Evolutionary conservation across 2,329 filamentous ascomycete genomes (phyloP).

Genomic region (Aspergillus sp.): DNA sequence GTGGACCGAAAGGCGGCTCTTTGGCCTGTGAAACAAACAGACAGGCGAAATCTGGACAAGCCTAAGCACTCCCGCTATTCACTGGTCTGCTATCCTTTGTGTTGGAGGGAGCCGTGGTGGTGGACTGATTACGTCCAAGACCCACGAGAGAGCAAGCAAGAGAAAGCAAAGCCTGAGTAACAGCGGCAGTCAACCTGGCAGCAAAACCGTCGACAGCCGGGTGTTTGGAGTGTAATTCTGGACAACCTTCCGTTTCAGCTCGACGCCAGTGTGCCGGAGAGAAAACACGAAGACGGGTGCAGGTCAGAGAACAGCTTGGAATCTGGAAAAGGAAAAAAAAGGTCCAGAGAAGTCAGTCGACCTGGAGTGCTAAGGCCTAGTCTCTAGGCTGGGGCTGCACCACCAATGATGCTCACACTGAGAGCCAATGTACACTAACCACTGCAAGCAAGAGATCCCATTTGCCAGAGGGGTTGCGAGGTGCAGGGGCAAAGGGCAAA

Average conservation of each 20-base stretch:
- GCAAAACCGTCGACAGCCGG: neutral
- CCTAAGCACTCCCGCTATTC: neutral
- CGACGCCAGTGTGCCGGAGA: neutral
- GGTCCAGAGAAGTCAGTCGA: neutral
- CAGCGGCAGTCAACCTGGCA: neutral
- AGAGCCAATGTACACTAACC: neutral
- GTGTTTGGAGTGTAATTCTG: neutral
- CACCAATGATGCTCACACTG: slow-evolving; percentile 2
- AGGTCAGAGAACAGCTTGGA: neutral
- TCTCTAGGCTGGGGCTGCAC: slow-evolving; percentile 1
- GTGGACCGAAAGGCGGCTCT: neutral
- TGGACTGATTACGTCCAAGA: neutral
- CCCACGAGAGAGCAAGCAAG: neutral
- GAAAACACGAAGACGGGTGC: neutral
- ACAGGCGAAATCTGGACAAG: neutral
- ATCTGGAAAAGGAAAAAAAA: neutral
- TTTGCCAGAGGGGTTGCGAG: slow-evolving; percentile 7
- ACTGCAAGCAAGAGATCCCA: slow-evolving; percentile 3
- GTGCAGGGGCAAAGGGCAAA: slow-evolving; percentile 2
- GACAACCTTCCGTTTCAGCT: neutral
- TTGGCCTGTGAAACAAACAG: neutral
- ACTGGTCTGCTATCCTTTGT: neutral
- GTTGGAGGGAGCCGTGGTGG: neutral
- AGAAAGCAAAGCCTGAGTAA: neutral
- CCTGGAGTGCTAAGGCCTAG: neutral